Base-by-base conservation (phyloP, 371 early-diverging fungal genomes). In the Umbelopsis sp. region DNA sequence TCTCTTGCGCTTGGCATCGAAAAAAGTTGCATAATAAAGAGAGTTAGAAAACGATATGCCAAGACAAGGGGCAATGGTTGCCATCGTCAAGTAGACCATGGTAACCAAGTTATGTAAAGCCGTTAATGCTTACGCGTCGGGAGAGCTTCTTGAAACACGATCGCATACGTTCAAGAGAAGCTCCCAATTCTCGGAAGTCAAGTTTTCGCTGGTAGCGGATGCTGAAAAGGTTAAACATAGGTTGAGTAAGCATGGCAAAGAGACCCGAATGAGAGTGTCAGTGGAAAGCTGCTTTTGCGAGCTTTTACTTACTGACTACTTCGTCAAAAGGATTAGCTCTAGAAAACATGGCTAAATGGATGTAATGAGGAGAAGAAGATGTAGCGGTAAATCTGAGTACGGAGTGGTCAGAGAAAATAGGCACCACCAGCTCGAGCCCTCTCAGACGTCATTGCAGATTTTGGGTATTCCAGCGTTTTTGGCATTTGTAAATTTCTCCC, bases 101-200 rank as follows among this genome's bases (percentile, higher is more conserved):
- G 41, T 12, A 10, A 7, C 12, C 12, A 41, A 10, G 41, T 41
- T 41, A 41, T 2, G 1, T 41, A 11, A 18, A n/a, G 48, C 0
- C 7, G 16, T 48, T 48, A 18, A n/a, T n/a, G 18, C 44, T 66
- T 80, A 84, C 84, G 76, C 75, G 24, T 84, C 84, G 20, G 84
- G 76, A 63, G 80, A 69, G 20, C 78, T 77, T 65, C 74, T 78
- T 70, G 89, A 86, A 4, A 95, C 91, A 65, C 89, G 86, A 72
- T 98, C 97, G 75, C 96, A 95, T 32, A 98, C 92, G 65, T 88
- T 86, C 57, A 94, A 88, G 69, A 95, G 93, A 35, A 91, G 82
- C 62, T 90, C 91, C 98, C 98, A 98, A 81, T 98, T 94, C 80
- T 98, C 98, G 44, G 88, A 83, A 1, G 96, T 94, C 73, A 96